Percentiles rank a stretch among this genome's conserved stretches.
Evolutionary conservation across 805 yeast genomes (phyloP).

Genomic region (Wickerhamomyces alni): DNA sequence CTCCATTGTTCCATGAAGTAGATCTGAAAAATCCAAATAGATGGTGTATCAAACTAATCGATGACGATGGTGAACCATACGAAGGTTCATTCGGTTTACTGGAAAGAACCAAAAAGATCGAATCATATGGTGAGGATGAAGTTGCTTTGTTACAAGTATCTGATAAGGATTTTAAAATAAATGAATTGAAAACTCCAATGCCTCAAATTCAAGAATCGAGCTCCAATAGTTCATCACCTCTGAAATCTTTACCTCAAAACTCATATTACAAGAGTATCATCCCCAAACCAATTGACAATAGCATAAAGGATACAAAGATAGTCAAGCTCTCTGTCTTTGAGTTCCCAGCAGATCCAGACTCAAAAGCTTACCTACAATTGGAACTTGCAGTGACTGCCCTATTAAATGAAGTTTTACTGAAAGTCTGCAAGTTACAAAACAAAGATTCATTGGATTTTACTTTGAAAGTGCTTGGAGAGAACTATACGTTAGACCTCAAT

Average conservation of each 20-base stretch:
- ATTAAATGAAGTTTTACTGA: constrained; percentile 30
- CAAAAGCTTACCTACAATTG: constrained; percentile 19
- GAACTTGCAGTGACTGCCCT: constrained; percentile 28
- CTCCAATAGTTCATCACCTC: constrained; percentile 1
- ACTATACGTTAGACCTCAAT: constrained; percentile 27
- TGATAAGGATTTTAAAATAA: constrained; percentile 36
- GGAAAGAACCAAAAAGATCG: constrained; percentile 58
- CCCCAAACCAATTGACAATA: constrained; percentile 17
- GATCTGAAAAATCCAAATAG: constrained; percentile 44
- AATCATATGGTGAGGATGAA: constrained; percentile 75
- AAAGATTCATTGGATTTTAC: constrained; percentile 31
- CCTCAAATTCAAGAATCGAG: constrained; percentile 23
- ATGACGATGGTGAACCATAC: constrained; percentile 89
- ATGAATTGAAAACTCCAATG: constrained; percentile 50
- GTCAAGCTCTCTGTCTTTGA: constrained; percentile 27
- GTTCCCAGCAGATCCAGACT: constrained; percentile 27
- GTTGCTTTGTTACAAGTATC: constrained; percentile 66
- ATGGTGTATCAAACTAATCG: constrained; percentile 79
- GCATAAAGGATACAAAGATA: constrained; percentile 20
- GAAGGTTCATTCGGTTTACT: constrained; percentile 88
- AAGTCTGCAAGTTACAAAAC: constrained; percentile 28
- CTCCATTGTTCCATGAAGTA: constrained; percentile 3
- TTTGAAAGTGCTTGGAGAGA: constrained; percentile 28
- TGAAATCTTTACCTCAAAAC: constrained; percentile 17
- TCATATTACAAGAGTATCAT: constrained; percentile 34